A percentile compares a stretch with the other conserved stretches of the same genome.
phyloP scores from a whole-genome alignment of 345 rosid species.

The Hypericum perforatum region DNA sequence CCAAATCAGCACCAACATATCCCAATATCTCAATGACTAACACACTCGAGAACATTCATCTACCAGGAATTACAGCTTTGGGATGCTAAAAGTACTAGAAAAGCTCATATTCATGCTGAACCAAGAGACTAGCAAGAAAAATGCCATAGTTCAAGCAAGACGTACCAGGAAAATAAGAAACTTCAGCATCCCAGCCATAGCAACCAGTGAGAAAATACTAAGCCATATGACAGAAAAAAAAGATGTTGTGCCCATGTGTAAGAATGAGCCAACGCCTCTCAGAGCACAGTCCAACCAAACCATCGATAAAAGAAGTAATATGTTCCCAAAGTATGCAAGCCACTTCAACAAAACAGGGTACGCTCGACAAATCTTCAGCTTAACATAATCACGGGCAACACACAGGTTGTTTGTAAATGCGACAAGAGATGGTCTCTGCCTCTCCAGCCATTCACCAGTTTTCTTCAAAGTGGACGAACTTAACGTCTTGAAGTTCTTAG shows the following conservation, averaged over 20 bases:
- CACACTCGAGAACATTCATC: too few species aligned
- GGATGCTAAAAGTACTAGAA: neutral
- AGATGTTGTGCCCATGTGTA: constrained; percentile 78
- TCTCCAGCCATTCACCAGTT: constrained; percentile 50
- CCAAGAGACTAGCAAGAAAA: neutral
- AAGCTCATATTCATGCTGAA: neutral
- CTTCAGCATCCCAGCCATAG: constrained; percentile 68
- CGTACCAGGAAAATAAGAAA: constrained; percentile 71
- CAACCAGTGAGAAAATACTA: constrained; percentile 64
- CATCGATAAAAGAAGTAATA: constrained; percentile 57
- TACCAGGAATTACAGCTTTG: neutral
- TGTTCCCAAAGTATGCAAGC: constrained; percentile 60
- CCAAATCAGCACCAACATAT: neutral
- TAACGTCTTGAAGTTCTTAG: constrained; percentile 38
- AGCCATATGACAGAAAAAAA: constrained; percentile 85
- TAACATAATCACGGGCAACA: constrained; percentile 37
- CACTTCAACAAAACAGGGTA: constrained; percentile 55
- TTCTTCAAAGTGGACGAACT: constrained; percentile 26
- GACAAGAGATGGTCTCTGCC: constrained; percentile 39
- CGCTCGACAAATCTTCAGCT: constrained; percentile 37
- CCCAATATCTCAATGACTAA: neutral
- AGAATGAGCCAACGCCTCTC: constrained; percentile 78
- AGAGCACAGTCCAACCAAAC: constrained; percentile 85
- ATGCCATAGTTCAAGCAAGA: constrained; percentile 7
- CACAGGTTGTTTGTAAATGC: constrained; percentile 25